Evolutionary conservation across 1,284 basidiomycete genomes (phyloP), one percentile per base, ranked within the genome.

Genomic region (Pseudozyma sp.): DNA sequence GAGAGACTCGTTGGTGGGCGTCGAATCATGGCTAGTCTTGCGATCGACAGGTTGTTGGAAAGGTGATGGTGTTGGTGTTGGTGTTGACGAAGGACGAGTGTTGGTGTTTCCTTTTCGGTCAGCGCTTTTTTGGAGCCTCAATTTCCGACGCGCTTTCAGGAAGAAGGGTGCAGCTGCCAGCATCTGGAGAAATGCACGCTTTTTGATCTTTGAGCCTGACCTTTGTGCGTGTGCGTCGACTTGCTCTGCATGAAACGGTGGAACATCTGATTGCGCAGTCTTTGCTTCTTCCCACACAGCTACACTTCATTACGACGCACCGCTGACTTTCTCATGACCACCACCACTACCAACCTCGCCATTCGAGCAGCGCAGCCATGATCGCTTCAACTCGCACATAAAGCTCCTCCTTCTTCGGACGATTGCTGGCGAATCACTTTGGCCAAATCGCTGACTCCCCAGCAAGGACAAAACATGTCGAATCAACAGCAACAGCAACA

Each of bases 1-100:
- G 67, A 70, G 3, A 75, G 49, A 18, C 64, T 67, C 1, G 68
- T 75, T 1, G 72, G 72, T 18, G 67, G 54, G 11, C 72, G 47
- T 5, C 72, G 72, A 7, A 75, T 55, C 72, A 75, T 75, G 9
- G 25, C n/a, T 12, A 36, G 5, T 42, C 8, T 42, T 6, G 25
- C 43, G 43, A 49, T 49, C 12, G 31, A 49, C 11, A 49, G 31
- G 21, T 18, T 25, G 31, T 13, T n/a, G 38, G 11, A 7, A 18
- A 13, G 19, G 39, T 7, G 21, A 12, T 43, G 52, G 14, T 31
- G 52, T 19, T 7, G 25, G 36, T 48, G 44, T 25, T 36, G 42
- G 19, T 48, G 35, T 31, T 53, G 58, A 43, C 21, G 44, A 40
- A 36, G 50, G 44, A 25, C 35, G 21, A 19, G 14, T 12, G 19